Percentiles rank a stretch among this genome's conserved stretches.
These are phyloP conservation scores for Filosporella fistucella DNA, from an alignment of 495 filamentous ascomycete species.

Conservation along the genomic window DNA sequence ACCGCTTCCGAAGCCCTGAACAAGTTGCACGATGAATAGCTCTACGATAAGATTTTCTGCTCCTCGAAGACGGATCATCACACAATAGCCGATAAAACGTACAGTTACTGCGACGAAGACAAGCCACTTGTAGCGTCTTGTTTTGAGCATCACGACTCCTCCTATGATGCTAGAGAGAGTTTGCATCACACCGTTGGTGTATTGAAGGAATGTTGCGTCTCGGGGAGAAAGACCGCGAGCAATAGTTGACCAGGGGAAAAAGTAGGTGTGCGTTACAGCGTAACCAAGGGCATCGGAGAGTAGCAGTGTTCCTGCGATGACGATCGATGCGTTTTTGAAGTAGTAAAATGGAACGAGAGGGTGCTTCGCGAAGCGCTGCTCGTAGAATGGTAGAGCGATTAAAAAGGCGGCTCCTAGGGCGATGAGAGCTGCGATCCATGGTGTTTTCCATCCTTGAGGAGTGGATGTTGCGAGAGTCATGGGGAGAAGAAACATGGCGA, in stretches of 20 bases:
- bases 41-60: conserved; percentile 38
- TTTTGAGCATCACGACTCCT: conserved; percentile 37
- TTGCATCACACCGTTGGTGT: conserved; percentile 41
- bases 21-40: conserved; percentile 40
- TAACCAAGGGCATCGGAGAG: conserved; percentile 38
- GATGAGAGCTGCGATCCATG: conserved; percentile 39
- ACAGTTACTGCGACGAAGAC: conserved; percentile 33
- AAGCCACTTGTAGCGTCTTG: conserved; percentile 42
- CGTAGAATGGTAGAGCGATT: conserved; percentile 36
- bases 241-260: conserved; percentile 42
- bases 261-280: conserved; percentile 35
- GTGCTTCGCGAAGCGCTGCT: conserved; percentile 35
- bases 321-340: conserved; percentile 36
- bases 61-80: conserved; percentile 44
- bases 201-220: conserved; percentile 39
- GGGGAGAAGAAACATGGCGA: not conserved
- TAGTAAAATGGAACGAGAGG: conserved; percentile 41
- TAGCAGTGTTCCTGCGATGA: conserved; percentile 33
- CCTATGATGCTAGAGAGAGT: conserved; percentile 35
- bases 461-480: not conserved
- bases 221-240: conserved; percentile 35
- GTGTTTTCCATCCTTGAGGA: conserved; percentile 32
- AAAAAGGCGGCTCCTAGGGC: conserved; percentile 32
- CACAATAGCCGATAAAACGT: conserved; percentile 41
- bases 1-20: conserved; percentile 43